Evolutionary conservation across 306 rosid genomes (phyloP), one percentile per base, ranked within the genome.

Genomic region (Cercis canadensis): DNA sequence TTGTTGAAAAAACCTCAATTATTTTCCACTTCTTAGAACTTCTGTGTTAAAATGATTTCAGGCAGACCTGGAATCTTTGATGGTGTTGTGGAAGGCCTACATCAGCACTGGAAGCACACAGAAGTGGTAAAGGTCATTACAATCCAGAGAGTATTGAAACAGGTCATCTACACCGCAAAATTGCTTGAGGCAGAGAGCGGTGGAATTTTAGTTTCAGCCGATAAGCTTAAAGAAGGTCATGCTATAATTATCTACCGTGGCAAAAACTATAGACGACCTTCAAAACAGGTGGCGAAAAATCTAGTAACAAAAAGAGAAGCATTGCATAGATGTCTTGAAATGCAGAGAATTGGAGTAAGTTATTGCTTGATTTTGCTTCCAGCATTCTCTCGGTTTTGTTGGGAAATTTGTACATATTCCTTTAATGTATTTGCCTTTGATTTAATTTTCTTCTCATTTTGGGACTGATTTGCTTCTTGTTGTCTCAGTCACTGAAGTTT

Each of bases 81-180:
- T 75, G 98, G 98, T 51, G 90, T 92, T 11, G 62, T 89, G 69
- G 98, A 89, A 86, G 90, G 96, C 36, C 58, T 92, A 53, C 88
- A 76, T 76, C 98, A 92, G 73, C 92, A 92, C 15, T 92, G 96
- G 98, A 92, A 92, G 78, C 85, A 86, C 80, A 89, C 89, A 75
- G 98, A 92, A 86, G 81, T 92, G 14, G 96, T 78, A n/a, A 92
- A 89, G 76, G 90, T 92, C 58, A 83, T 92, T 46, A 87, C 95
- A 2, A 92, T 81, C 95, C 98, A 92, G 83, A 89, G 79, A 82
- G 55, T 45, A 51, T 69, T 81, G 50, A 69, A 65, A 19, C 89
- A 69, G 71, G 92, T 89, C 79, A 72, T 81, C 34, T 14, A 78
- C 81, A 92, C 96, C 39, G 89, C 98, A 56, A 87, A 67, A 57